Percentiles rank a stretch among this genome's conserved stretches.
phyloP scores from a whole-genome alignment of 805 yeast genomes.

The Vanderwaltozyma polyspora region DNA sequence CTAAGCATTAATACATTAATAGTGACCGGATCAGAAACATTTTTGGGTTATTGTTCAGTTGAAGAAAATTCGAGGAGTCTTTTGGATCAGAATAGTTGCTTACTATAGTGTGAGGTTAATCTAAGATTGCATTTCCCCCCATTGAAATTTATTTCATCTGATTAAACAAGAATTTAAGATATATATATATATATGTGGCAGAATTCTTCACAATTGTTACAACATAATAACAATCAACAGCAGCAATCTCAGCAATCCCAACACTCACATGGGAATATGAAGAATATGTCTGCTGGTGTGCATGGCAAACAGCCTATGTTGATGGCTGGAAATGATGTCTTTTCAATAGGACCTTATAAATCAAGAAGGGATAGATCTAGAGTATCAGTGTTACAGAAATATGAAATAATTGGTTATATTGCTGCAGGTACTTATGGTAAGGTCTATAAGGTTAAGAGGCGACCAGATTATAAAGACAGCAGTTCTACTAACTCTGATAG shows the following conservation, averaged over 20 bases:
- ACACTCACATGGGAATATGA: conserved; percentile 2
- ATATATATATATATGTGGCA: no score
- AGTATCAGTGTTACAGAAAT: conserved; percentile 68
- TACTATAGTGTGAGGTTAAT: no score
- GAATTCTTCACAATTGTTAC: conserved; percentile 7
- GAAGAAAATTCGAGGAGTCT: no score
- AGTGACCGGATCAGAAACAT: no score
- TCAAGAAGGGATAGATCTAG: conserved; percentile 54
- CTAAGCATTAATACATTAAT: no score
- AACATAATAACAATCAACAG: neutral
- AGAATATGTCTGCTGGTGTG: conserved; percentile 6
- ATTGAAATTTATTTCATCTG: no score
- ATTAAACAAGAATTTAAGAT: no score
- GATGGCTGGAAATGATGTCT: conserved; percentile 44
- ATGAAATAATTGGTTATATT: conserved; percentile 84
- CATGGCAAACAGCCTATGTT: conserved; percentile 33
- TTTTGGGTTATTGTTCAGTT: no score
- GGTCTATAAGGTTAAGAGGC: conserved; percentile 73
- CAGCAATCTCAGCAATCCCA: conserved; percentile 4
- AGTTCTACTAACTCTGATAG: neutral
- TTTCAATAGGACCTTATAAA: conserved; percentile 49
- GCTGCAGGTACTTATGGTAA: conserved; percentile 99
- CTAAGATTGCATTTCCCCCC: no score
- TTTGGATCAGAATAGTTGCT: no score
- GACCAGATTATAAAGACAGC: conserved; percentile 16